These are phyloP conservation scores for Bifiguratus adelaidae DNA, from an alignment of 192 early-diverging fungal species.

Conservation along the genomic window DNA sequence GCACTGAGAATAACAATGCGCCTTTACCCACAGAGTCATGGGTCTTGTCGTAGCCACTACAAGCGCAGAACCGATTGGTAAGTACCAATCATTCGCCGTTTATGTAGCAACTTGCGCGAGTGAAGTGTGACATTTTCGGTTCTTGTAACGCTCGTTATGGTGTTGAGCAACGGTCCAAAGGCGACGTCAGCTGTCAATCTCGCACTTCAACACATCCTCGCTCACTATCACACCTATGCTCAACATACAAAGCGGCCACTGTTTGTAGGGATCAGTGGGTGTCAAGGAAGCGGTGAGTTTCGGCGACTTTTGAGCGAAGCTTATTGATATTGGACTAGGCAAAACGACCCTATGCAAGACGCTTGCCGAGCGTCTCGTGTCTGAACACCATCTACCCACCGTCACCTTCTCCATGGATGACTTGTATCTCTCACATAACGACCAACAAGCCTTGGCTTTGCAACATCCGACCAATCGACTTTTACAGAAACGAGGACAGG, in stretches of 20 bases:
- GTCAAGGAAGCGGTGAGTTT: conserved; percentile 66
- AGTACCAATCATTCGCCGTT: too few relatives aligned
- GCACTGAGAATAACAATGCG: too few relatives aligned
- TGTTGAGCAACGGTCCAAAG: too few relatives aligned
- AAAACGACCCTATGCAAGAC: conserved; percentile 46
- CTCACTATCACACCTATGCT: conserved; percentile 6
- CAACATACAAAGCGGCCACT: conserved; percentile 24
- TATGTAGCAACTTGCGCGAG: too few relatives aligned
- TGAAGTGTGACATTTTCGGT: too few relatives aligned
- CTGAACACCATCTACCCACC: conserved; percentile 32
- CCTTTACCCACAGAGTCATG: too few relatives aligned
- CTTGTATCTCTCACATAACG: conserved; percentile 61
- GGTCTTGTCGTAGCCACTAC: too few relatives aligned
- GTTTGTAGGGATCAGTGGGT: conserved; percentile 67
- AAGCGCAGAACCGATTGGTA: too few relatives aligned
- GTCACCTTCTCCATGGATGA: conserved; percentile 76
- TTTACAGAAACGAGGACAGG: conserved; percentile 71
- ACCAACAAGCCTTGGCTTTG: conserved; percentile 43
- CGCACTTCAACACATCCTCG: conserved; percentile 14
- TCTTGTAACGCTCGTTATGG: too few relatives aligned
- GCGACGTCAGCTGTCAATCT: too few relatives aligned
- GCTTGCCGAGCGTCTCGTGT: conserved; percentile 26
- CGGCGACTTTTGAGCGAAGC: background rate
- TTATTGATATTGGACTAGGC: conserved; percentile 7
- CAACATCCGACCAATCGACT: conserved; percentile 51